Evolutionary conservation across 331 rosid species (phyloP), one percentile per base, ranked within the genome.

Genomic region (Malus hybrid): DNA sequence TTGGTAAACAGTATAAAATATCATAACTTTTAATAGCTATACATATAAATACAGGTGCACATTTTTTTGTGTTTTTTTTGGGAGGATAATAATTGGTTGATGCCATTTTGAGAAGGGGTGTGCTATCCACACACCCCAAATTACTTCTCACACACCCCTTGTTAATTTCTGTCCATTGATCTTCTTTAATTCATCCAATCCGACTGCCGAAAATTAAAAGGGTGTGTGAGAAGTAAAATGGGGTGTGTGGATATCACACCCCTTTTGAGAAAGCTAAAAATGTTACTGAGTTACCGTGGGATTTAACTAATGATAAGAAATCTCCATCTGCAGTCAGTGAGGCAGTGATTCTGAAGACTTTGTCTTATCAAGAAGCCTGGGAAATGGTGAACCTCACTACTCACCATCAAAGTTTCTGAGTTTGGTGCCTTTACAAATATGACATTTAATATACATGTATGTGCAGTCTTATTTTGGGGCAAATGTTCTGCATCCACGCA

Each of bases 281-380:
- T 29, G 39, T 46, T 19, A 52, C 30, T 78, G 73, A 64, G 57
- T 52, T 52, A 6, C 69, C 5, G 58, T 14, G 58, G 75, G 64
- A 50, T 62, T 71, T 71, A 36, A 70, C 26, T 60, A 70, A 81
- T 24, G 42, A 63, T 58, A 70, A 81, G 76, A 82, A 71, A 75
- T 80, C 76, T 67, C 82, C 57, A 80, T 78, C 62, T 89, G 86
- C 97, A 95, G 99, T 95, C 83, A 88, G 93, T n/a, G 99, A 95
- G 84, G 99, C 97, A 71, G 97, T 95, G 81, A 85, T 95, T 89
- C 82, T 95, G 81, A 85, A 83, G 89, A 89, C 91, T 7, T 84
- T 95, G 78, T 92, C 99, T 75, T 95, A 95, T 83, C 97, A 95
- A 77, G 99, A 95, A 85, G 99, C 99, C 36, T 95, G 99, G 99